phyloP scores from a whole-genome alignment of 495 filamentous ascomycete species.

The Beverwykella pulmonaria region DNA sequence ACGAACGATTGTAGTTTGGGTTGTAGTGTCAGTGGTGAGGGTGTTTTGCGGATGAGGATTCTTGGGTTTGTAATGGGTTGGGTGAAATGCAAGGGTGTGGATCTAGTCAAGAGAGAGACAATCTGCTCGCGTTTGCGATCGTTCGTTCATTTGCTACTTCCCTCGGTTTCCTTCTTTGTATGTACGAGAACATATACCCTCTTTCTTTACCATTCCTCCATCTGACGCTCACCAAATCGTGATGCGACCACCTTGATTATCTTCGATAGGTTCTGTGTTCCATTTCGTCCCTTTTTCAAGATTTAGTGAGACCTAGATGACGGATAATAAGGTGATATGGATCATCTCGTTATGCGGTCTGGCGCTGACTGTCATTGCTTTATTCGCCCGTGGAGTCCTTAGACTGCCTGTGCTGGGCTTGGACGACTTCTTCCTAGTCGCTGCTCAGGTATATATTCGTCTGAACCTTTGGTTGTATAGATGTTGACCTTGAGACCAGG shows the following conservation, averaged over 20 bases:
- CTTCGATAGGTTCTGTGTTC: background rate
- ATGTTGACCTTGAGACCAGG: conserved; percentile 1
- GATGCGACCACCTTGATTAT: background rate
- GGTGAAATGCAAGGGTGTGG: no score
- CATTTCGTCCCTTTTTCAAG: background rate
- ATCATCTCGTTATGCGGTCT: conserved; percentile 15
- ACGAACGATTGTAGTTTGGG: no score
- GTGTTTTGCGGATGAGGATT: no score
- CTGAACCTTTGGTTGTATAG: background rate
- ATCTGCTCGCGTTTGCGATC: background rate
- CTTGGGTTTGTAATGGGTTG: no score
- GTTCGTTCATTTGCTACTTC: background rate
- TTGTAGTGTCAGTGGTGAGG: no score
- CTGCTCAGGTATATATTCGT: conserved; percentile 16
- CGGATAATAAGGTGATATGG: conserved; percentile 22
- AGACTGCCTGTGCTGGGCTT: conserved; percentile 24
- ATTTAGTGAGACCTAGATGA: background rate
- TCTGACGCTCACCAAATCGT: background rate
- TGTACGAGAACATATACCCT: background rate
- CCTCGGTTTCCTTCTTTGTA: background rate
- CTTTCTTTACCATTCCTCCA: background rate
- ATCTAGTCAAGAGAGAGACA: no score
- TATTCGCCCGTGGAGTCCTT: conserved; percentile 14
- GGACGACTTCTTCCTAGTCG: conserved; percentile 19
- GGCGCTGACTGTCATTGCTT: conserved; percentile 9